Percentiles rank a stretch among this genome's conserved stretches.
phyloP scores from a whole-genome alignment of 495 filamentous ascomycete species.

The Aspergillus incahuasiensis region DNA sequence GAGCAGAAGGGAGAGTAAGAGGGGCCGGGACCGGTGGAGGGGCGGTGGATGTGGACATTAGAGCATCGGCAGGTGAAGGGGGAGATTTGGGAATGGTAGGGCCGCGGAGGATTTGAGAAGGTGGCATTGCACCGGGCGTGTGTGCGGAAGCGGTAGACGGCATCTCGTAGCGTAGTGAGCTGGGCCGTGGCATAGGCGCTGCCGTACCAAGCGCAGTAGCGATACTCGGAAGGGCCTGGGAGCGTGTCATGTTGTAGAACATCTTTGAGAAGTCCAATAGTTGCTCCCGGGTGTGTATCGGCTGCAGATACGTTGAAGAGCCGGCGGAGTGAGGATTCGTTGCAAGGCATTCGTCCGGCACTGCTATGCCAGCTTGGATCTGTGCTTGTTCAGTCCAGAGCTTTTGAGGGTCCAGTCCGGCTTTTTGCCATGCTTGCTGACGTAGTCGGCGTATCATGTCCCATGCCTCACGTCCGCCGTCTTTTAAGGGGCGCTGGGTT shows the following conservation, averaged over 20 bases:
- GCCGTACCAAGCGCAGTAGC: constrained; percentile 12
- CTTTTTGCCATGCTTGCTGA: constrained; percentile 49
- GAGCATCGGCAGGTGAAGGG: constrained; percentile 18
- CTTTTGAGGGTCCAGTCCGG: constrained; percentile 40
- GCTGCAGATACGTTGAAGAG: background rate
- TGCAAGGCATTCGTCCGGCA: constrained; percentile 19
- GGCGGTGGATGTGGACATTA: background rate
- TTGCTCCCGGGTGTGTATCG: constrained; percentile 13
- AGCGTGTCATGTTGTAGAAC: constrained; percentile 40
- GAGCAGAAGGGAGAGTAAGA: background rate
- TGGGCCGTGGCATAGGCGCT: constrained; percentile 20
- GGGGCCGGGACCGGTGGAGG: background rate
- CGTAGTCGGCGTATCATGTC: constrained; percentile 50
- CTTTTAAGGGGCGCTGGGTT: constrained; percentile 43
- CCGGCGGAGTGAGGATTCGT: constrained; percentile 12
- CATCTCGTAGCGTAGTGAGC: constrained; percentile 25
- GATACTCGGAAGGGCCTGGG: constrained; percentile 25
- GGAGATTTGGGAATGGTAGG: constrained; percentile 16
- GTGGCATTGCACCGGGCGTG: background rate
- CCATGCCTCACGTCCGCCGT: constrained; percentile 53
- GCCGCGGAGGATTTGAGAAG: constrained; percentile 8
- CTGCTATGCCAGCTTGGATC: constrained; percentile 33
- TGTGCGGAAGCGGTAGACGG: constrained; percentile 10
- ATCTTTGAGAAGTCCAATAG: constrained; percentile 32
- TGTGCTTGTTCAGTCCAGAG: constrained; percentile 48